phyloP scores from a whole-genome alignment of 352 stramenopile species.

The Globisporangium alternatum region DNA sequence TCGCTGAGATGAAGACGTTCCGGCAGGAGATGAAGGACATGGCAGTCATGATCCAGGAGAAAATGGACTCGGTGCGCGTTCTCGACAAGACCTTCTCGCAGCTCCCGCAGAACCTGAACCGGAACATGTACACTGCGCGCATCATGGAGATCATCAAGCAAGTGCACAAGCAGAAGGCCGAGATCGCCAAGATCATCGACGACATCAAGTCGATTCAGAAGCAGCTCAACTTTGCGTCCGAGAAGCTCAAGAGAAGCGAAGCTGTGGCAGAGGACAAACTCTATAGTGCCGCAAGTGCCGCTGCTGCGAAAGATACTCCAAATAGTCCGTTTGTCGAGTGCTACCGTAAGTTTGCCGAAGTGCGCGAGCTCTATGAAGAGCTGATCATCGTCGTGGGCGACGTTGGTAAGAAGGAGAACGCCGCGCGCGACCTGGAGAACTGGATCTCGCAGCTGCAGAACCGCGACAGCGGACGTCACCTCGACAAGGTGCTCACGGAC shows the following conservation, averaged over 20 bases:
- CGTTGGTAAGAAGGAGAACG: constrained; percentile 78
- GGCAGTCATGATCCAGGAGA: constrained; percentile 56
- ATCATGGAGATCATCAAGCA: constrained; percentile 92
- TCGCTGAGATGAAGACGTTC: constrained; percentile 67
- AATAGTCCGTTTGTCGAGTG: constrained; percentile 66
- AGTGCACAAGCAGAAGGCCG: constrained; percentile 86
- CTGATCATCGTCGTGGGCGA: constrained; percentile 63
- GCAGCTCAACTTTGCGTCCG: constrained; percentile 67
- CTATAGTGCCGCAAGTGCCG: constrained; percentile 58
- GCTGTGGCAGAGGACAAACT: constrained; percentile 82
- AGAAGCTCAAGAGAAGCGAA: constrained; percentile 83
- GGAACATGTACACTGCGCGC: constrained; percentile 81
- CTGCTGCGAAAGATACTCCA: constrained; percentile 14
- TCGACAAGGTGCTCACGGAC: constrained; percentile 73
- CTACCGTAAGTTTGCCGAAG: constrained; percentile 80
- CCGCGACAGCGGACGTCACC: constrained; percentile 64
- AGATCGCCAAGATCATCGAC: constrained; percentile 79
- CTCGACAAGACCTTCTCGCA: constrained; percentile 60
- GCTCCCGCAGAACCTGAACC: constrained; percentile 52
- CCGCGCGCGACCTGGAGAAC: constrained; percentile 69
- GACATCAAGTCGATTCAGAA: constrained; percentile 80
- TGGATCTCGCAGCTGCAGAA: constrained; percentile 80
- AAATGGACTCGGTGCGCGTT: constrained; percentile 49
- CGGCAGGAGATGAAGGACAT: constrained; percentile 67
- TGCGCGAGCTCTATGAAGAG: constrained; percentile 84